Base-by-base conservation (phyloP, 2,329 filamentous ascomycete species). In the Monilinia laxa region DNA sequence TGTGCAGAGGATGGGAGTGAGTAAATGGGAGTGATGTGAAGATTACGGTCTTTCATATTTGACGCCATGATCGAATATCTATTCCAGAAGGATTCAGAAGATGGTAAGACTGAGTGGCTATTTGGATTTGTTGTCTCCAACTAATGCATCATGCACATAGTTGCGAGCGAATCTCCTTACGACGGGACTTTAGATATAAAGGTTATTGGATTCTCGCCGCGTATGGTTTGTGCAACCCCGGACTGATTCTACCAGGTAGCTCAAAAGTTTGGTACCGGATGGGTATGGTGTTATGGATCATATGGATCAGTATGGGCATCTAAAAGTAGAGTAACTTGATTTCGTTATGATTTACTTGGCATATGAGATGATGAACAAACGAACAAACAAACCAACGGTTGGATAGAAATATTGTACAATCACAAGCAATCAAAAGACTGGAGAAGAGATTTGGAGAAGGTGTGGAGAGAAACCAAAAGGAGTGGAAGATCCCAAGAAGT, bases 1-100 rank as follows among this genome's bases (percentile, higher is more conserved):
- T 65, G 58, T 57, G 69, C 63, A 49, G 69, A 68, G 35, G 71
- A 67, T 55, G 72, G 47, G 58, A 62, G 58, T 9, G 58, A 73
- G 62, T 59, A 70, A 35, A 70, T 69, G 53, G 71, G 64, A 38
- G 63, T 67, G 55, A 67, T 42, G 40, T 28, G 57, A 28, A 20
- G 60, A 10, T 63, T 64, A 18, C 14, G 56, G n/a, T 55, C 38
- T 28, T 49, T 62, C 64, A 31, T 54, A 5, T 62, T 66, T n/a
- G 64, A 54, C 38, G 49, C 49, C 64, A 66, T 66, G 64, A 38
- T 57, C 4, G 64, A 62, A 54, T 35, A 53, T 28, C 54, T 42
- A 49, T 54, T 51, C 54, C 20, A 35, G 63, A 65, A 62, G 47
- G 56, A 66, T 66, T 45, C 35, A 51, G 56, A 54, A 58, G n/a